phyloP scores from a whole-genome alignment of 768 basidiomycete species.

The Kwoniella bestiolae region DNA sequence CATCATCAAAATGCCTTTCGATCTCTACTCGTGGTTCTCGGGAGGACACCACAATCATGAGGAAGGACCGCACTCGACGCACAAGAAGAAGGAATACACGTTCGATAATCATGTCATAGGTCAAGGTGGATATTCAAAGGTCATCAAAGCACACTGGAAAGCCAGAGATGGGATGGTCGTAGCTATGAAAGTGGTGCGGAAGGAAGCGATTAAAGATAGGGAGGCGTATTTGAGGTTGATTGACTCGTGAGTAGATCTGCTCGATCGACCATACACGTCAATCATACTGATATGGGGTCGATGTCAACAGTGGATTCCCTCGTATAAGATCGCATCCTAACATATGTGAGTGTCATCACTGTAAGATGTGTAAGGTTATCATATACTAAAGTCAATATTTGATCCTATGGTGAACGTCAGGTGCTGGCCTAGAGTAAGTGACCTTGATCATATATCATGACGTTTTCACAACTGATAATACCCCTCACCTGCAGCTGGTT shows the following conservation, averaged over 20 bases:
- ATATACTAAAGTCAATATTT: background rate
- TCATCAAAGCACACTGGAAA: slow-evolving; percentile 26
- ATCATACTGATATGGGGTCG: background rate
- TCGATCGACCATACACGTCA: background rate
- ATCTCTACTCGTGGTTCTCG: slow-evolving; percentile 2
- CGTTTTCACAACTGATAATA: no score
- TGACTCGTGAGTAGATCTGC: slow-evolving; percentile 10
- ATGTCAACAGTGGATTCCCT: slow-evolving; percentile 27
- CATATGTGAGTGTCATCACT: slow-evolving; percentile 35
- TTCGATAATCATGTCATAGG: slow-evolving; percentile 12
- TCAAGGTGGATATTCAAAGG: slow-evolving; percentile 18
- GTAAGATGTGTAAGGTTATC: background rate
- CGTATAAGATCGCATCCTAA: slow-evolving; percentile 30
- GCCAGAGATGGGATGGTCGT: slow-evolving; percentile 21
- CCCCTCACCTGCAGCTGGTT: slow-evolving; percentile 31
- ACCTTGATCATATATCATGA: no score
- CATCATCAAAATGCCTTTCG: background rate
- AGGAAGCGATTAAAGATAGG: slow-evolving; percentile 38
- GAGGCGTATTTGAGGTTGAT: slow-evolving; percentile 36
- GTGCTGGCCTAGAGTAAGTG: slow-evolving; percentile 37
- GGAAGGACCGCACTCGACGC: slow-evolving; percentile 5
- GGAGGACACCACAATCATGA: background rate
- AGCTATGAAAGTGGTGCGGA: slow-evolving; percentile 38
- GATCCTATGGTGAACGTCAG: no score
- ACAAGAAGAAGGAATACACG: slow-evolving; percentile 21